Evolutionary conservation across 331 rosid genomes (phyloP).

Genomic region (Dryas integrifolia): DNA sequence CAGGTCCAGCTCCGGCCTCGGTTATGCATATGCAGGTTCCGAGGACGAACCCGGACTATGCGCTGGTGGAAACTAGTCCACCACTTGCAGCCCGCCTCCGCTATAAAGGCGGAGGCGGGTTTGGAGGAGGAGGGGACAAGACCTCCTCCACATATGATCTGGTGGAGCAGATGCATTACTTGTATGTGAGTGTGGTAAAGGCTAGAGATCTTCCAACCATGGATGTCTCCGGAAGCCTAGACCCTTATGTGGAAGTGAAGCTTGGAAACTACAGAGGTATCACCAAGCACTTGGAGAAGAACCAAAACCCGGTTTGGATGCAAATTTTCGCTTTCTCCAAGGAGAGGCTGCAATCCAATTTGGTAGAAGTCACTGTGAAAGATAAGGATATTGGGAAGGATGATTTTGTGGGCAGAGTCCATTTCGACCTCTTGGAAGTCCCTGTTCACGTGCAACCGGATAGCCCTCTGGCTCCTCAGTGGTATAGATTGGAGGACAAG

Average conservation of each 20-base stretch:
- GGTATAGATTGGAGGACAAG: slow-evolving; percentile 78
- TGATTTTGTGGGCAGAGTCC: slow-evolving; percentile 75
- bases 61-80: slow-evolving; percentile 69
- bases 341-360: slow-evolving; percentile 68
- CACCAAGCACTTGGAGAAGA: slow-evolving; percentile 76
- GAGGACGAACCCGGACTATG: slow-evolving; percentile 71
- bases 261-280: slow-evolving; percentile 86
- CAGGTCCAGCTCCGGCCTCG: slow-evolving; percentile 51
- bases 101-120: slow-evolving; percentile 28
- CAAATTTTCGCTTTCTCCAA: slow-evolving; percentile 81
- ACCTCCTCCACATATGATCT: slow-evolving; percentile 76
- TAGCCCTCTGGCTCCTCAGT: slow-evolving; percentile 96
- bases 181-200: slow-evolving; percentile 86
- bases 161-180: slow-evolving; percentile 85
- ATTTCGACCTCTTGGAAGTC: slow-evolving; percentile 61
- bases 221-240: slow-evolving; percentile 88
- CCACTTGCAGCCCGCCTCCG: slow-evolving; percentile 75
- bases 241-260: slow-evolving; percentile 91
- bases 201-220: slow-evolving; percentile 84
- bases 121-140: slow-evolving; percentile 40
- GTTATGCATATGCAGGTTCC: slow-evolving; percentile 65
- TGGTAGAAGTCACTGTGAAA: slow-evolving; percentile 72
- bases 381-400: slow-evolving; percentile 86
- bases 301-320: slow-evolving; percentile 82
- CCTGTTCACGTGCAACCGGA: slow-evolving; percentile 82